Base-by-base conservation (phyloP, 2,329 filamentous ascomycete species). In the Tricladium varicosporioides region DNA sequence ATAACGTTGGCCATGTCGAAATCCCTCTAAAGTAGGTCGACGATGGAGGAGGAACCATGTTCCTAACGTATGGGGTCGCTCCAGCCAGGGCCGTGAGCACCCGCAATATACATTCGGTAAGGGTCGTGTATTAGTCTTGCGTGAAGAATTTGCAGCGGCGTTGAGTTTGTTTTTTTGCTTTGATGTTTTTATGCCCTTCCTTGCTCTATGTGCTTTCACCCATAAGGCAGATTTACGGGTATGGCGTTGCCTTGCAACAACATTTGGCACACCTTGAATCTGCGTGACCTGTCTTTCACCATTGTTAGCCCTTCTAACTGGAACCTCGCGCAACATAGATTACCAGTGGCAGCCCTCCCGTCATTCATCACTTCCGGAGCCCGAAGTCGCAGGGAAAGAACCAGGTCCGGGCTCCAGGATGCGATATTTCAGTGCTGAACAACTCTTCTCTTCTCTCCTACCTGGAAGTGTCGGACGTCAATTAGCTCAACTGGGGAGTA, bases 401-500 rank as follows among this genome's bases (percentile, higher is more conserved):
- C 18, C n/a, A 46, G 9, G 2, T 16, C 43, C 43, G 18, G 43
- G 10, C 43, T 22, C 18, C 10, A 11, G 43, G 43, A 15, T 22
- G 10, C 3, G 14, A 5, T 16, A 2, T 22, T 15, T 51, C 16
- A 51, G 31, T 14, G 16, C 14, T 42, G 5, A 42, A 51, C 15
- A 10, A 43, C 11, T 19, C 19, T n/a, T 15, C 47, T 48, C 19
- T 63, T 61, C 18, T 63, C 60, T 47, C 58, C 57, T 44, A 45
- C 31, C 32, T 61, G 58, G 46, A 53, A 60, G 40, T 48, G 56
- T 15, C 50, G 33, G 8, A 56, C n/a, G 16, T 49, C 27, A 1
- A 32, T 19, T 8, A 69, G 9, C 63, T 65, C 36, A 63, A 60
- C 2, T 54, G 50, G 51, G 57, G 58, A 46, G 27, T 50, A 58